A percentile compares a stretch with the other conserved stretches of the same genome.
phyloP scores from a whole-genome alignment of 2,329 filamentous ascomycete species.

The Calonectria montana region DNA sequence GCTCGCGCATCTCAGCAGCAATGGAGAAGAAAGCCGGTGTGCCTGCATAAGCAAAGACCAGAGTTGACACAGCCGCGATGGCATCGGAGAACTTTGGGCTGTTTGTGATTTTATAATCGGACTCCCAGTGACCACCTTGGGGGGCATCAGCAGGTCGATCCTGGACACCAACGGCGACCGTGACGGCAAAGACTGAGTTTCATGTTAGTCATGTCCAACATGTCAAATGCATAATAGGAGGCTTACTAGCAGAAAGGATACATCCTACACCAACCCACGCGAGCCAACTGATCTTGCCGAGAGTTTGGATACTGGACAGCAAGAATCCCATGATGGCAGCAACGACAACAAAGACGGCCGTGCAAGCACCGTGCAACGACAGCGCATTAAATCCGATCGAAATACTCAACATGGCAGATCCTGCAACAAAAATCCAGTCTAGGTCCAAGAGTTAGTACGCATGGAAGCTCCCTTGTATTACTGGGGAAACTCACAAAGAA shows the following conservation, averaged over 20 bases:
- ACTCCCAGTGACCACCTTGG: conserved; percentile 37
- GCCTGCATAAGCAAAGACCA: conserved; percentile 53
- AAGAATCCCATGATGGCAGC: conserved; percentile 6
- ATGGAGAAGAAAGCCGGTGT: conserved; percentile 50
- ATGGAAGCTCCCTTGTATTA: background rate
- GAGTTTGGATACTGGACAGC: conserved; percentile 10
- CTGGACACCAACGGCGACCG: conserved; percentile 35
- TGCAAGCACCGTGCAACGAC: conserved; percentile 3
- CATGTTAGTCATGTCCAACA: background rate
- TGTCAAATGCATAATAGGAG: too few species aligned
- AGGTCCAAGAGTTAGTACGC: background rate
- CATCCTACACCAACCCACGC: conserved; percentile 10
- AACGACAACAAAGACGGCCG: conserved; percentile 14
- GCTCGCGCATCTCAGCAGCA: conserved; percentile 47
- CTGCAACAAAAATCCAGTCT: conserved; percentile 17
- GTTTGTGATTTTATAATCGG: conserved; percentile 45
- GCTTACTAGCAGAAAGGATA: conserved; percentile 29
- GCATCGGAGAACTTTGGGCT: conserved; percentile 45
- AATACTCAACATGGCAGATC: conserved; percentile 19
- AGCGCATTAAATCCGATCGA: conserved; percentile 18
- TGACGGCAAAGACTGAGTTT: conserved; percentile 32
- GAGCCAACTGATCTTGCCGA: conserved; percentile 13
- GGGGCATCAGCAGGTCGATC: conserved; percentile 33
- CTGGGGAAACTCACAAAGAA: conserved; percentile 44
- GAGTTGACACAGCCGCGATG: conserved; percentile 45